Evolutionary conservation across 2,329 filamentous ascomycete genomes (phyloP), one percentile per base, ranked within the genome.

Genomic region (Alternaria hordeiaustralica): DNA sequence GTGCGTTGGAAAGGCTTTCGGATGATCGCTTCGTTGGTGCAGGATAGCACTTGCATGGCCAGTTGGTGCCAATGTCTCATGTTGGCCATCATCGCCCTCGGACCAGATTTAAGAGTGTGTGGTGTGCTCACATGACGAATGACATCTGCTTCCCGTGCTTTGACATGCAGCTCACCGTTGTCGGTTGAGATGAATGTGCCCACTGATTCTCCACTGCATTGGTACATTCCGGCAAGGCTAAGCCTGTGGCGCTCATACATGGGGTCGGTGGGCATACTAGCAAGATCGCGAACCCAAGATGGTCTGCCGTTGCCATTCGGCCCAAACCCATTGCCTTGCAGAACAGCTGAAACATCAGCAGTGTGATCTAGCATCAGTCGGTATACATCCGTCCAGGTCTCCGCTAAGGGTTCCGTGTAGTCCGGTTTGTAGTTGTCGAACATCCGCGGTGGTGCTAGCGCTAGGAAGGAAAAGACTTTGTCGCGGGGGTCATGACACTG

Each of bases 401-500:
- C 46, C 25, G 25, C 25, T 6, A 28, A 18, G 4, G 46, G 7
- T 20, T 13, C 6, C n/a, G 18, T 15, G n/a, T 49, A 49, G 11
- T 28, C 18, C 10, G 46, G 46, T 20, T 10, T 49, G 46, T 49
- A 49, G 7, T 25, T 26, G 2, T 28, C 46, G 18, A 49, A 49
- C 46, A 49, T 49, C 2, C n/a, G 46, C 25, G 25, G 15, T 5
- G 25, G 46, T 9, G 46, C 46, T 12, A 49, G 10, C 12, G 25
- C 46, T 0, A 49, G 6, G 46, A 49, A 6, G 1, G 46, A 49
- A 18, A 49, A 49, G 6, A 50, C 36, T 21, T 58, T 58, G 30
- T 58, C 47, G 20, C 33, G 56, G 25, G 30, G 47, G 12, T 58
- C 28, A n/a, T 57, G 25, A 30, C 55, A 57, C 15, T 57, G 55